Evolutionary conservation across 1,139 yeast genomes (phyloP).

Genomic region (Candida mesenterica): DNA sequence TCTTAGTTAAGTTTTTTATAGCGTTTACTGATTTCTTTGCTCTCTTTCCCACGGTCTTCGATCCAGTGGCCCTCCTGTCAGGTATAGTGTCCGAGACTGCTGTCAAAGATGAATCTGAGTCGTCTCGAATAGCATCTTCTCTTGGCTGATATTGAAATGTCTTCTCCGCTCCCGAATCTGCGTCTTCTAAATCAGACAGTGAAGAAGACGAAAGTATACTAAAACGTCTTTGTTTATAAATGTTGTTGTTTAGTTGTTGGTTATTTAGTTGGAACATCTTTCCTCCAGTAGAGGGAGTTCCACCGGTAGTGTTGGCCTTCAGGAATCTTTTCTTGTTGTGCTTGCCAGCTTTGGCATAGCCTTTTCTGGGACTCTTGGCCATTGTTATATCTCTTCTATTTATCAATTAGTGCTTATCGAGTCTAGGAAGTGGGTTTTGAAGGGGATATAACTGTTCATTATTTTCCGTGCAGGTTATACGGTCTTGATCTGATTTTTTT

Average conservation of each 20-base stretch:
- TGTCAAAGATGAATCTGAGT: constrained; percentile 32
- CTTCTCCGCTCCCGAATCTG: constrained; percentile 20
- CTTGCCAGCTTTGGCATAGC: constrained; percentile 7
- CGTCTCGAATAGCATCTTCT: not conserved
- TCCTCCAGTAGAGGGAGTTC: constrained; percentile 24
- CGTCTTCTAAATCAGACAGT: constrained; percentile 5
- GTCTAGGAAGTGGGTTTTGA: constrained; percentile 10
- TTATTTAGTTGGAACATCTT: constrained; percentile 32
- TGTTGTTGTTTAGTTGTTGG: constrained; percentile 8
- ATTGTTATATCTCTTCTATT: constrained; percentile 13
- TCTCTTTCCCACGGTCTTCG: constrained; percentile 9
- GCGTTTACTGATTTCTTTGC: constrained; percentile 12
- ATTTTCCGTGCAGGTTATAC: constrained; percentile 1
- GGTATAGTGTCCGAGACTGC: constrained; percentile 36
- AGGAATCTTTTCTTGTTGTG: constrained; percentile 8
- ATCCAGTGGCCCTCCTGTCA: constrained; percentile 6
- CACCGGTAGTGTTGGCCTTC: constrained; percentile 4
- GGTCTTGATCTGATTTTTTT: no score
- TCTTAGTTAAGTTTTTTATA: constrained; percentile 7
- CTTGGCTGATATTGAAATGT: constrained; percentile 8
- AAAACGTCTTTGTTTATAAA: constrained; percentile 30
- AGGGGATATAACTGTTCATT: constrained; percentile 3
- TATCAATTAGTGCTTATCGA: constrained; percentile 9
- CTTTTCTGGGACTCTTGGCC: constrained; percentile 34
- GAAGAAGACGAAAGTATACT: constrained; percentile 42